Percentiles rank a stretch among this genome's conserved stretches.
phyloP scores from a whole-genome alignment of 495 filamentous ascomycete genomes.

The Cenococcum geophilum region DNA sequence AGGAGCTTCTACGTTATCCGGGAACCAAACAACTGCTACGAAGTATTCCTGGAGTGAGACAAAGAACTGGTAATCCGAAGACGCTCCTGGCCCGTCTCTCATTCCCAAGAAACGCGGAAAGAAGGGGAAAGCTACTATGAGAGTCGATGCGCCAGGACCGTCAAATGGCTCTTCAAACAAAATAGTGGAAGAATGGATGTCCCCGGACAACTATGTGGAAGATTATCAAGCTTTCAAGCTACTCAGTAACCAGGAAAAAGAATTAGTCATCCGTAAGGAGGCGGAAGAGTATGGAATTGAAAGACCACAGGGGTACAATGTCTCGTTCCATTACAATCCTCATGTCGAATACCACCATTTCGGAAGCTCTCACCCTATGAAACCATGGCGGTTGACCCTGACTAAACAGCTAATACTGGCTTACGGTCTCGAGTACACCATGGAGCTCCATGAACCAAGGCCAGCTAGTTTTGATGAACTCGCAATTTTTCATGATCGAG shows the following conservation, averaged over 20 bases:
- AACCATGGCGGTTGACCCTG: conserved; percentile 92
- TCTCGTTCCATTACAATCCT: conserved; percentile 97
- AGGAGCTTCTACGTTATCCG: no score
- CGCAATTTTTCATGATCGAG: conserved; percentile 73
- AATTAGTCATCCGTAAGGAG: conserved; percentile 54
- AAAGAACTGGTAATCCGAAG: no score
- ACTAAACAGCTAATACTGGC: conserved; percentile 89
- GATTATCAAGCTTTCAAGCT: conserved; percentile 24
- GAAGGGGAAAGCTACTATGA: background rate
- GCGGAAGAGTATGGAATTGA: conserved; percentile 68
- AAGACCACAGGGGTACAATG: conserved; percentile 63
- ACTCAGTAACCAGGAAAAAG: conserved; percentile 54
- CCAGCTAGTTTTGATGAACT: conserved; percentile 83
- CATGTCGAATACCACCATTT: conserved; percentile 95
- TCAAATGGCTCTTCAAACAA: conserved; percentile 15
- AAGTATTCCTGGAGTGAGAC: no score
- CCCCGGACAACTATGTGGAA: conserved; percentile 11
- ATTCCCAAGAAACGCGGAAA: background rate
- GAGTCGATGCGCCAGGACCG: background rate
- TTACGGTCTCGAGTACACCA: conserved; percentile 91
- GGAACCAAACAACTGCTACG: no score
- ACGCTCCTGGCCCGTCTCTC: no score
- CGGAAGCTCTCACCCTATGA: conserved; percentile 93
- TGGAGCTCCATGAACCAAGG: conserved; percentile 84
- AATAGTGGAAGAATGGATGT: conserved; percentile 57